Percentiles rank a stretch among this genome's conserved stretches.
phyloP scores from a whole-genome alignment of 345 rosid species.

The Pistacia integerrima region DNA sequence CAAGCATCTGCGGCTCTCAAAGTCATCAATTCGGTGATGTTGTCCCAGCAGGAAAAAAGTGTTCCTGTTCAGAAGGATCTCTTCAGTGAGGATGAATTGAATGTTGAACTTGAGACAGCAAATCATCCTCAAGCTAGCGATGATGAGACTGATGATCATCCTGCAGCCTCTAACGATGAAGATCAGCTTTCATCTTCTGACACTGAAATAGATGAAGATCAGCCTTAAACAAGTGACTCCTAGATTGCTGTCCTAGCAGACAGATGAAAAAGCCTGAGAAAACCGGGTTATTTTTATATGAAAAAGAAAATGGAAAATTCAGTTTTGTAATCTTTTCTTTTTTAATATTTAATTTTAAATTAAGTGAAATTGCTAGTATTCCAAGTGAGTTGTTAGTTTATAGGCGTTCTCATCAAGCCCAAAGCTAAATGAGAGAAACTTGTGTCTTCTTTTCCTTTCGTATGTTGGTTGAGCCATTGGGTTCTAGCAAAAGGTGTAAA shows the following conservation, averaged over 20 bases:
- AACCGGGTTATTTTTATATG: neutral
- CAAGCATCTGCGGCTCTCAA: conserved; percentile 67
- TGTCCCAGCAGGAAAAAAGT: conserved; percentile 67
- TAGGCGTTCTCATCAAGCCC: too few relatives aligned
- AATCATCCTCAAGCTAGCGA: conserved; percentile 22
- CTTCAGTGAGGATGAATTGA: conserved; percentile 57
- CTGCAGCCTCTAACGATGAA: conserved; percentile 2
- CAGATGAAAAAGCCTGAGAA: neutral
- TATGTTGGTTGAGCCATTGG: too few relatives aligned
- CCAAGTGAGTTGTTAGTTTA: neutral
- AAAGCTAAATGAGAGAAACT: too few relatives aligned
- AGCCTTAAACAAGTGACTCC: neutral
- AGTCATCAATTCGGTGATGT: conserved; percentile 74
- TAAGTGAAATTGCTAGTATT: too few relatives aligned
- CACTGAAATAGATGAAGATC: neutral
- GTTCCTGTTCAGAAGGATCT: conserved; percentile 87
- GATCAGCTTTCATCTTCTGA: neutral
- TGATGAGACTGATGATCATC: conserved; percentile 18
- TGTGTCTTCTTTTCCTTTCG: too few relatives aligned
- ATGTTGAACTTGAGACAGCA: conserved; percentile 28
- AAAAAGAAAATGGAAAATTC: neutral
- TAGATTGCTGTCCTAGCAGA: neutral
- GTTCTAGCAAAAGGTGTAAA: too few relatives aligned
- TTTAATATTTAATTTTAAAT: too few relatives aligned
- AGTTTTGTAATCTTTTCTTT: neutral